A percentile compares a stretch with the other conserved stretches of the same genome.
Evolutionary conservation across 495 filamentous ascomycete genomes (phyloP).

Genomic region (Friedmanniomyces endolithicus): DNA sequence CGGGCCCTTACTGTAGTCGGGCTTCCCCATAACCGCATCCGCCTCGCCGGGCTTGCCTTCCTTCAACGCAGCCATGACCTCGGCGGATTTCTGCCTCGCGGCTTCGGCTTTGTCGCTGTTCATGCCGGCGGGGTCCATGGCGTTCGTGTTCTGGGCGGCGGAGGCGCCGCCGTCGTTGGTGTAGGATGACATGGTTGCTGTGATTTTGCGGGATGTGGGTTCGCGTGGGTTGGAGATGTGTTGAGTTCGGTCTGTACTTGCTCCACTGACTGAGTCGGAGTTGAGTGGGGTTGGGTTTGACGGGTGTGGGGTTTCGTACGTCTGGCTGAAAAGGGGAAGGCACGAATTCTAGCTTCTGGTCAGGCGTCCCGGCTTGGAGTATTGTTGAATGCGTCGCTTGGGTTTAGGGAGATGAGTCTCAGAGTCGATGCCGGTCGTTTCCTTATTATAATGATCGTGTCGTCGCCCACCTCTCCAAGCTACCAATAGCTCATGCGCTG

Average conservation of each 20-base stretch:
- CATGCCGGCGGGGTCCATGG: constrained; percentile 7
- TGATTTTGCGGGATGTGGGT: neutral
- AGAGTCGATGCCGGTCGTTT: too few species aligned
- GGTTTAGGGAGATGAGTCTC: too few species aligned
- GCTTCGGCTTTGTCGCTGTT: constrained; percentile 7
- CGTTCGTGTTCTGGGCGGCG: constrained; percentile 7
- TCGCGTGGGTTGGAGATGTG: neutral
- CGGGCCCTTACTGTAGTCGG: neutral
- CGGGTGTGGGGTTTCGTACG: too few species aligned
- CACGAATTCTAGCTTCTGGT: too few species aligned
- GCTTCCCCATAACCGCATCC: constrained; percentile 1
- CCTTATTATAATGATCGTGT: too few species aligned
- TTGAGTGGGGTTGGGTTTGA: too few species aligned
- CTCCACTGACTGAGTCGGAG: neutral
- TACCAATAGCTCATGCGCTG: too few species aligned
- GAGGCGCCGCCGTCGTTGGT: constrained; percentile 3
- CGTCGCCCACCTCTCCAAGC: too few species aligned
- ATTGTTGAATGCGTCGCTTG: too few species aligned
- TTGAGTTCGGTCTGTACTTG: neutral
- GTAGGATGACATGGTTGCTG: neutral
- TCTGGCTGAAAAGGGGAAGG: too few species aligned
- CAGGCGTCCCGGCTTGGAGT: too few species aligned
- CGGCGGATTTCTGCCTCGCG: constrained; percentile 3
- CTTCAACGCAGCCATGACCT: constrained; percentile 5
- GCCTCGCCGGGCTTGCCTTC: constrained; percentile 4